These are phyloP conservation scores for Takashimella koratensis DNA, from an alignment of 1,284 basidiomycete species.

Conservation along the genomic window DNA sequence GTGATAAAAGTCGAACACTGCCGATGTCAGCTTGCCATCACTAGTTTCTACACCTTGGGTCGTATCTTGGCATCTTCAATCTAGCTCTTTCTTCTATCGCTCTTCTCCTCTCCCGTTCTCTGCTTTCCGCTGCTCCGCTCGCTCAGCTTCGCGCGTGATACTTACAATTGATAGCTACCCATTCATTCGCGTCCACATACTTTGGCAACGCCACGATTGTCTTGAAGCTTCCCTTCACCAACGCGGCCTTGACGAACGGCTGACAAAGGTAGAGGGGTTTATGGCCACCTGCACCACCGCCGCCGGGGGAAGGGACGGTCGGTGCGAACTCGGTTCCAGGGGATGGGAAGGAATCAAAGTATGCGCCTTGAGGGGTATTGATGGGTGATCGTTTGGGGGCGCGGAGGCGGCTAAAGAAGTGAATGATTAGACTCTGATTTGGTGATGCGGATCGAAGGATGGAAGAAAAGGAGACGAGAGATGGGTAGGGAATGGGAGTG, in stretches of 20 bases:
- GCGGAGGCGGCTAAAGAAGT: slow-evolving; percentile 46
- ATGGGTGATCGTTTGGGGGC: slow-evolving; percentile 44
- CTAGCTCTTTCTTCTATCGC: too few species aligned
- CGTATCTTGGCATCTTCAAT: too few species aligned
- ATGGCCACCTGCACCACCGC: slow-evolving; percentile 15
- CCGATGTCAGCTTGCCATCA: too few species aligned
- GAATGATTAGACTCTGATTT: too few species aligned
- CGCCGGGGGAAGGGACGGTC: slow-evolving; percentile 12
- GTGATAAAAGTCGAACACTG: slow-evolving; percentile 93
- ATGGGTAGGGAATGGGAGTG: not conserved
- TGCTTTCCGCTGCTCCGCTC: not conserved
- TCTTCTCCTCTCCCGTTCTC: not conserved
- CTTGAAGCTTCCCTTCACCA: slow-evolving; percentile 98
- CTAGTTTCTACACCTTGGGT: too few species aligned
- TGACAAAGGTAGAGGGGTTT: slow-evolving; percentile 82
- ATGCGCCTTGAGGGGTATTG: slow-evolving; percentile 22
- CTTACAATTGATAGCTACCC: slow-evolving; percentile 96
- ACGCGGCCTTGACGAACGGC: slow-evolving; percentile 91
- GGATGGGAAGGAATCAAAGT: slow-evolving; percentile 38
- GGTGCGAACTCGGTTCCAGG: slow-evolving; percentile 31
- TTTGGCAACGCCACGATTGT: slow-evolving; percentile 97
- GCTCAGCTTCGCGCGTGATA: slow-evolving; percentile 13
- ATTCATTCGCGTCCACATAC: slow-evolving; percentile 96
- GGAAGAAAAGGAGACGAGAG: not conserved
- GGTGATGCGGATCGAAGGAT: too few species aligned